A percentile compares a stretch with the other conserved stretches of the same genome.
Conservation (phyloP, 2,329 filamentous ascomycete genomes). For the Tolypocladium sp. region DNA sequence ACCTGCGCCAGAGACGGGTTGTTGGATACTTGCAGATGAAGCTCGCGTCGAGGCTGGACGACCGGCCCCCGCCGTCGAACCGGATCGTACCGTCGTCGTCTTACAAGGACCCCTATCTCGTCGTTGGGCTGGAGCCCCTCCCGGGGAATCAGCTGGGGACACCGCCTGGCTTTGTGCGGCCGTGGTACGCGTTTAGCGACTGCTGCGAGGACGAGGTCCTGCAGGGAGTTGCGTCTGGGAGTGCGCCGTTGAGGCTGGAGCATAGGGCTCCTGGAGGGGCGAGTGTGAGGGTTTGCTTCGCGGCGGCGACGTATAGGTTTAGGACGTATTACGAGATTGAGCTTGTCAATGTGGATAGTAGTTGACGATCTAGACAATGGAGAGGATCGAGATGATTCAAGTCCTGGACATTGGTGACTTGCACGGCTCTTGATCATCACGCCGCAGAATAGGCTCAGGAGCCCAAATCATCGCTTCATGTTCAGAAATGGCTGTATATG, state of each 20-base stretch:
- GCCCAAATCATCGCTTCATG: not conserved
- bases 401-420: not conserved
- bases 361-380: not conserved
- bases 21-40: not conserved
- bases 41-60: not conserved
- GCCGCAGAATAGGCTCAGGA: not conserved
- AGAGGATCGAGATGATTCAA: not conserved
- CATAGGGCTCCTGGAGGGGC: not conserved
- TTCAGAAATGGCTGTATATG: not conserved
- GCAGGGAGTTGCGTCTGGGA: not conserved
- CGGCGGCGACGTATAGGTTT: not conserved
- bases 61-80: not conserved
- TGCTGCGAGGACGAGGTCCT: not conserved
- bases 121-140: not conserved
- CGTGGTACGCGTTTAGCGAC: not conserved
- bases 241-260: not conserved
- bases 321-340: constrained; percentile 2
- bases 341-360: not conserved
- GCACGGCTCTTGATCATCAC: not conserved
- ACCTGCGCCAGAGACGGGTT: not conserved
- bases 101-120: not conserved
- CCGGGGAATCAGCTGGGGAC: not conserved
- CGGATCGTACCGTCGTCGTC: not conserved
- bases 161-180: not conserved
- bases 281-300: not conserved